phyloP scores from a whole-genome alignment of 2,329 filamentous ascomycete genomes.

The Amesomyces nigricolor region DNA sequence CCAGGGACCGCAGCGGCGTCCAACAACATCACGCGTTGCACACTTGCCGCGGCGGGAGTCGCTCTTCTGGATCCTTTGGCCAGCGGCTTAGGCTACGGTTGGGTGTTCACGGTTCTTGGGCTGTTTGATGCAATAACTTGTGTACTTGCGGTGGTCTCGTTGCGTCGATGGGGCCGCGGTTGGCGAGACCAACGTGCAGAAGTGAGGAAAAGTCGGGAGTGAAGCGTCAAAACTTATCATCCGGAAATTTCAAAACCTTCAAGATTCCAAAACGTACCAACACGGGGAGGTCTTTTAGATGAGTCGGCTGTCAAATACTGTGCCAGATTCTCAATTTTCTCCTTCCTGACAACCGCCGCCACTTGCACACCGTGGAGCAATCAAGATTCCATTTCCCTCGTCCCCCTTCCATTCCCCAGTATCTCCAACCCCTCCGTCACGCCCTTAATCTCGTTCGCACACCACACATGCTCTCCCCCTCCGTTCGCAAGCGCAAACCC shows the following conservation, averaged over 20 bases:
- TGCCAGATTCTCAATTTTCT: no score
- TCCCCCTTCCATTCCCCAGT: constrained; percentile 22
- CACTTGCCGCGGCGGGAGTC: neutral
- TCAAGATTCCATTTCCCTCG: neutral
- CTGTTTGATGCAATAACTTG: constrained; percentile 1
- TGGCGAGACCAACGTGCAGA: neutral
- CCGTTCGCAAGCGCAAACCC: constrained; percentile 37
- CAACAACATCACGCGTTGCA: constrained; percentile 2
- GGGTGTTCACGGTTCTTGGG: constrained; percentile 2
- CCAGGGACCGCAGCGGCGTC: constrained; percentile 1
- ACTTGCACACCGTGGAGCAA: no score
- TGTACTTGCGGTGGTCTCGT: neutral
- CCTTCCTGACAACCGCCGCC: no score
- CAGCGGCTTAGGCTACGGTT: neutral
- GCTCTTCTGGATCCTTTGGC: constrained; percentile 1
- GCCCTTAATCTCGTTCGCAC: constrained; percentile 42
- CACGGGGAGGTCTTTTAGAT: no score
- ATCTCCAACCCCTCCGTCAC: constrained; percentile 38
- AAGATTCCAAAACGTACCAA: no score
- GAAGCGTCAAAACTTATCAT: no score
- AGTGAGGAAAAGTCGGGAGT: neutral
- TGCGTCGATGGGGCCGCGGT: constrained; percentile 1
- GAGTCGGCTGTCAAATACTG: neutral
- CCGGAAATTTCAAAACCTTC: no score
- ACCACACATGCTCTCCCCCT: constrained; percentile 37